These are phyloP conservation scores for Mortierella sp. DNA, from an alignment of 371 early-diverging fungal genomes.

Conservation along the genomic window DNA sequence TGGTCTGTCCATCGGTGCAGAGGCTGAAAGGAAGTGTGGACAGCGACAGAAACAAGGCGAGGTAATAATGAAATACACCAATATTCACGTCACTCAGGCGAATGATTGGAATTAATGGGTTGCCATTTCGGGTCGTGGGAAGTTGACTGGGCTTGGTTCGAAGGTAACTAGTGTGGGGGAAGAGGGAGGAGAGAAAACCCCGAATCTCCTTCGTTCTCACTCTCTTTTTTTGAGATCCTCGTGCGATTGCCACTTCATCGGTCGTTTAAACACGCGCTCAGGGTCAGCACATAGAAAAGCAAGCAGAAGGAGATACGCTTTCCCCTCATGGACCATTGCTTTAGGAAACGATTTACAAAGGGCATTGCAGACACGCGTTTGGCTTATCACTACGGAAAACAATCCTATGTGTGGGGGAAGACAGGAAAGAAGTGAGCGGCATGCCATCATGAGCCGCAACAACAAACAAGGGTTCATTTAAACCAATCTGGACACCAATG, in stretches of 20 bases:
- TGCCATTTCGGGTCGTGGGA: not conserved
- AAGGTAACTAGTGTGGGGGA: not conserved
- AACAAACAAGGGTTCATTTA: slow-evolving; percentile 3
- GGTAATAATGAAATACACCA: not conserved
- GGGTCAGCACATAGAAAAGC: not conserved
- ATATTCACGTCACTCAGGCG: not conserved
- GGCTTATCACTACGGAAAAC: not conserved
- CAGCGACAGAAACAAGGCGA: not conserved
- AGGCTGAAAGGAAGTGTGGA: not conserved
- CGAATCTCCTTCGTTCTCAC: not conserved
- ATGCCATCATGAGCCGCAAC: not conserved
- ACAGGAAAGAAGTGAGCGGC: not conserved
- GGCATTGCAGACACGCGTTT: not conserved
- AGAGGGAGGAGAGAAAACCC: not conserved
- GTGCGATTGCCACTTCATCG: not conserved
- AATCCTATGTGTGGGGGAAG: not conserved
- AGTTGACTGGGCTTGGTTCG: not conserved
- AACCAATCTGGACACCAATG: not conserved
- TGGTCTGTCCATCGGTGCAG: slow-evolving; percentile 5
- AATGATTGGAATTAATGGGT: not conserved
- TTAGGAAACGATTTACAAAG: not conserved
- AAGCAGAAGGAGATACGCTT: not conserved
- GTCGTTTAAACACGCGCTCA: slow-evolving; percentile 5
- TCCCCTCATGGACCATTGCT: not conserved
- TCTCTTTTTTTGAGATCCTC: not conserved